Evolutionary conservation across 768 basidiomycete genomes (phyloP).

Genomic region (Boletus coccyginus): DNA sequence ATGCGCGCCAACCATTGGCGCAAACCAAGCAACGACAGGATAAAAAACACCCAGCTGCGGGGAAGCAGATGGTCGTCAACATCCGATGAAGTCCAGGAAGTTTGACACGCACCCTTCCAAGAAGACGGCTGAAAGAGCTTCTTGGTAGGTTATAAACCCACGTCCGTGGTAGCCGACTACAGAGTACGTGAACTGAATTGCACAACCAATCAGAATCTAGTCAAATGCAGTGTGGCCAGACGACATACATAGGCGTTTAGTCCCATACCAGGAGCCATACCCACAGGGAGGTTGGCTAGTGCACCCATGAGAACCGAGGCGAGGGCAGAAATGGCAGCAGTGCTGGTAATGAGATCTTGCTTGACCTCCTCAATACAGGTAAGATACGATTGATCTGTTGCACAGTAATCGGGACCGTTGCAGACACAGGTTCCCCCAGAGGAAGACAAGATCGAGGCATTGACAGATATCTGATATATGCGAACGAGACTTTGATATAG

Average conservation of each 20-base stretch:
- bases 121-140: constrained; percentile 84
- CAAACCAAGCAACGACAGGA: constrained; percentile 76
- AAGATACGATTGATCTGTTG: constrained; percentile 49
- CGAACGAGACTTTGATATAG: not conserved
- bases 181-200: constrained; percentile 76
- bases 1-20: constrained; percentile 88
- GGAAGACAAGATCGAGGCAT: constrained; percentile 73
- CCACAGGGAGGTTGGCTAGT: constrained; percentile 86
- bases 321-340: constrained; percentile 73
- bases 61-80: not conserved
- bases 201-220: not conserved
- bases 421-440: constrained; percentile 84
- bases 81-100: not conserved
- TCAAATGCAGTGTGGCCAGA: not conserved
- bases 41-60: constrained; percentile 73
- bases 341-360: constrained; percentile 79
- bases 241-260: constrained; percentile 72
- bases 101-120: constrained; percentile 65
- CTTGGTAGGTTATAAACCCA: constrained; percentile 64
- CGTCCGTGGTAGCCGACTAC: constrained; percentile 83
- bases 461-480: constrained; percentile 68
- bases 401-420: constrained; percentile 53
- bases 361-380: constrained; percentile 60
- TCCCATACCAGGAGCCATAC: constrained; percentile 83
- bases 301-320: constrained; percentile 81